phyloP scores from a whole-genome alignment of 345 rosid genomes.

The Populus alba region DNA sequence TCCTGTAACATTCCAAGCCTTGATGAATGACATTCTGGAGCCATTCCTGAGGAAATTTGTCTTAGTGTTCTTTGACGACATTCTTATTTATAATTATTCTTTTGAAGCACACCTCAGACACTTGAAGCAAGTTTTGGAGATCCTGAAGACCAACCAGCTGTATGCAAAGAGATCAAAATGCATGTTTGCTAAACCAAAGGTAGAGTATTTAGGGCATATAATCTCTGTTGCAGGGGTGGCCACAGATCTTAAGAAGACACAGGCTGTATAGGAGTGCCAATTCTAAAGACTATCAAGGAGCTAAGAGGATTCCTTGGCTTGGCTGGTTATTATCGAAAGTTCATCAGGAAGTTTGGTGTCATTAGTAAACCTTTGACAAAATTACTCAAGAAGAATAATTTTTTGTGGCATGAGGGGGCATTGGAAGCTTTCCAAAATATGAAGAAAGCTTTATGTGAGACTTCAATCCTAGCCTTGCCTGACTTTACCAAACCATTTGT shows the following conservation, averaged over 20 bases:
- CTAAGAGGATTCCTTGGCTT: neutral
- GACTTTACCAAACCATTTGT: neutral
- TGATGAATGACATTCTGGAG: no score
- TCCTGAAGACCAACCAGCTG: neutral
- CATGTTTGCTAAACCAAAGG: neutral
- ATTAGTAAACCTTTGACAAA: neutral
- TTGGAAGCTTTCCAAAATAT: neutral
- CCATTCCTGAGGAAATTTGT: no score
- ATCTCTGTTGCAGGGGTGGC: neutral
- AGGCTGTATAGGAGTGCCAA: neutral
- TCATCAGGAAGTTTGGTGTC: neutral
- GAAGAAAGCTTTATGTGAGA: neutral
- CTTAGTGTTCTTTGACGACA: neutral
- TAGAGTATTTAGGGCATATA: conserved; percentile 2
- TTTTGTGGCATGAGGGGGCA: neutral
- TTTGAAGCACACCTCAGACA: neutral
- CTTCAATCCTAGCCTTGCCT: neutral
- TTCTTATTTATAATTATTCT: neutral
- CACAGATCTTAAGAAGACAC: neutral
- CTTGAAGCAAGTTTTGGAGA: neutral
- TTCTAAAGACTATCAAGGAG: neutral
- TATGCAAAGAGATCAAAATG: neutral
- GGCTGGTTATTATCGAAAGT: neutral
- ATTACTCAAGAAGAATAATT: neutral
- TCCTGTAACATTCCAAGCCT: no score